Evolutionary conservation across 257 asterid species (phyloP).

Genomic region (Solanum chaucha): DNA sequence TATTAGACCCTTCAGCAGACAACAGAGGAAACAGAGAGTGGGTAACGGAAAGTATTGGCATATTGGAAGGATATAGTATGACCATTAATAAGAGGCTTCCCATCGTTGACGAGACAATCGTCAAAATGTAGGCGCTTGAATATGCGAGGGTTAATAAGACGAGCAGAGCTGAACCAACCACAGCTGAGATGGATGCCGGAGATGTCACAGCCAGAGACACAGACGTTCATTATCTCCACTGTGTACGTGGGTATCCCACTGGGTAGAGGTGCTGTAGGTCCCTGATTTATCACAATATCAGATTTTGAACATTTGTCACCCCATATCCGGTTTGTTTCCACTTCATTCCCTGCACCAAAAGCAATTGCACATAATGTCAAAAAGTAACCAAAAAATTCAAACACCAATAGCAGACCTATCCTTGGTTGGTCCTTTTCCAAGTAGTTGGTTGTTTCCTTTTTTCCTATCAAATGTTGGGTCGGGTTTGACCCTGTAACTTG

Average conservation of each 20-base stretch:
- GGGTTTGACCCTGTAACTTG: neutral
- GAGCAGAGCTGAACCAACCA: conserved; percentile 95
- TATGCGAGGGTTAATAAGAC: conserved; percentile 59
- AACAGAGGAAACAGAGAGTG: conserved; percentile 55
- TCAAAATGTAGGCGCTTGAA: conserved; percentile 61
- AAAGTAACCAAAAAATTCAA: neutral
- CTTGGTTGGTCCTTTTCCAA: neutral
- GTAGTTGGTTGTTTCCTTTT: neutral
- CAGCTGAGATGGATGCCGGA: conserved; percentile 58
- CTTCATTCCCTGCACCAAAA: conserved; percentile 12
- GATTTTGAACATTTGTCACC: conserved; percentile 65
- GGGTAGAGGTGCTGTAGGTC: conserved; percentile 64
- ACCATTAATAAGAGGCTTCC: conserved; percentile 59
- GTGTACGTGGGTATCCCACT: conserved; percentile 84
- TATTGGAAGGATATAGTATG: conserved; percentile 58
- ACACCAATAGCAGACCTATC: neutral
- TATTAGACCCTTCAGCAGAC: conserved; percentile 26
- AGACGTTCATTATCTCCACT: conserved; percentile 73
- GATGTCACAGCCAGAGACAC: conserved; percentile 56
- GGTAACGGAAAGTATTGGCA: conserved; percentile 67
- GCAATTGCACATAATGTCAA: neutral
- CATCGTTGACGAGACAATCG: conserved; percentile 75
- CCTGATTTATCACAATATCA: conserved; percentile 67
- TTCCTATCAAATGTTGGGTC: neutral
- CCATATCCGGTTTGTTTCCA: conserved; percentile 72